phyloP scores from a whole-genome alignment of 2,329 filamentous ascomycete species.

The Paraconiothyrium brasiliense region DNA sequence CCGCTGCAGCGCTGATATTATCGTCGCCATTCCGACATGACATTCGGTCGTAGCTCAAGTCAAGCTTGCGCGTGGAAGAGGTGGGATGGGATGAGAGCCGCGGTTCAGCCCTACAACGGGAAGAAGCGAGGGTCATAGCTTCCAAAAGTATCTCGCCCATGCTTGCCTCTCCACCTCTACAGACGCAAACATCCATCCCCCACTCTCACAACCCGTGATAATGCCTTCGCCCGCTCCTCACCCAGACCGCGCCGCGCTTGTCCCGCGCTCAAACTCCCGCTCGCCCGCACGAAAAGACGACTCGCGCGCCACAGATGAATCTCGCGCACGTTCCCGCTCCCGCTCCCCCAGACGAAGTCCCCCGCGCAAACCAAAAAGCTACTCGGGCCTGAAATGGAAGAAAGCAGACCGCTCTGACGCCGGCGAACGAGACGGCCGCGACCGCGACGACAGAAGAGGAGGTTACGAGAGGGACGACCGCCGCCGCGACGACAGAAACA shows the following conservation, averaged over 20 bases:
- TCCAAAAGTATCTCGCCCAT: not conserved
- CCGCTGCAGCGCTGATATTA: slow-evolving; percentile 33
- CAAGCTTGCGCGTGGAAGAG: not conserved
- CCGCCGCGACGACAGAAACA: slow-evolving; percentile 44
- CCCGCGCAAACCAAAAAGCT: slow-evolving; percentile 47
- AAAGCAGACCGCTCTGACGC: slow-evolving; percentile 39
- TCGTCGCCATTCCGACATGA: slow-evolving; percentile 25
- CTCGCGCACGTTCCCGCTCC: slow-evolving; percentile 37
- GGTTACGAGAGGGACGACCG: slow-evolving; percentile 47
- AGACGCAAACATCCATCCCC: not conserved
- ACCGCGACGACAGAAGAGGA: slow-evolving; percentile 23
- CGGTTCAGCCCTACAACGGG: slow-evolving; percentile 28
- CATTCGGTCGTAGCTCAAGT: not conserved
- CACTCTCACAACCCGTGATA: not conserved
- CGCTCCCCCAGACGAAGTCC: slow-evolving; percentile 35
- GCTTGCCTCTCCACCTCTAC: not conserved
- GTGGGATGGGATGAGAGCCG: slow-evolving; percentile 19
- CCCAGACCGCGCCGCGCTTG: slow-evolving; percentile 11
- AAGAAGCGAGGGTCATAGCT: slow-evolving; percentile 30
- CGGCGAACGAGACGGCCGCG: slow-evolving; percentile 54
- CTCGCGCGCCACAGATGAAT: not conserved
- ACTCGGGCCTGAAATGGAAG: slow-evolving; percentile 68
- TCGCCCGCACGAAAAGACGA: slow-evolving; percentile 12
- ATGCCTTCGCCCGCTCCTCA: slow-evolving; percentile 31
- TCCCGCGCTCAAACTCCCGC: slow-evolving; percentile 27